Percentiles rank a stretch among this genome's conserved stretches.
These are phyloP conservation scores for Dicorynia guianensis DNA, from an alignment of 306 rosid genomes.

Conservation along the genomic window DNA sequence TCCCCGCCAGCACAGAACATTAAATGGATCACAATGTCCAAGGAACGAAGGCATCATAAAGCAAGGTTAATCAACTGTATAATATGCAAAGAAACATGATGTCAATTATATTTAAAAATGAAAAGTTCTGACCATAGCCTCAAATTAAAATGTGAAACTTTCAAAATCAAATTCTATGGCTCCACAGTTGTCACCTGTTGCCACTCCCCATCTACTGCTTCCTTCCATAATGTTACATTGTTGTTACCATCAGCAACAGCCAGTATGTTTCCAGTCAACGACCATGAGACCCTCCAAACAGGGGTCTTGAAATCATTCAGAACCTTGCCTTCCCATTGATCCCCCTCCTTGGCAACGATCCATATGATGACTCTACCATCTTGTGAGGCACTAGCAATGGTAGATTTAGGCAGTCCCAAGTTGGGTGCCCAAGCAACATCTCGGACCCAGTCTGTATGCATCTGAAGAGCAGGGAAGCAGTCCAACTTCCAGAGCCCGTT, in stretches of 20 bases:
- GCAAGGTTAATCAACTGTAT: constrained; percentile 42
- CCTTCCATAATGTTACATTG: constrained; percentile 84
- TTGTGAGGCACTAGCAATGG: constrained; percentile 83
- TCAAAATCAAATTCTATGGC: constrained; percentile 56
- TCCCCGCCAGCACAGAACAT: constrained; percentile 41
- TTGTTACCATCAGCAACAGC: constrained; percentile 91
- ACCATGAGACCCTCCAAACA: constrained; percentile 91
- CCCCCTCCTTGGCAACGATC: constrained; percentile 87
- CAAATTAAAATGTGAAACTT: constrained; percentile 39
- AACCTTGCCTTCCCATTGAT: constrained; percentile 85
- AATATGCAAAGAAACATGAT: constrained; percentile 33
- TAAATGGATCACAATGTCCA: constrained; percentile 32
- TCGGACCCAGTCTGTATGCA: constrained; percentile 88
- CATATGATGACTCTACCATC: constrained; percentile 84
- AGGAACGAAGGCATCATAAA: constrained; percentile 43
- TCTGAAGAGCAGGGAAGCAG: constrained; percentile 84
- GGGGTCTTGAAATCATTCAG: constrained; percentile 80
- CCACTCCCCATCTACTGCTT: constrained; percentile 90
- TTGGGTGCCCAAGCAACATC: constrained; percentile 95
- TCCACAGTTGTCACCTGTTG: constrained; percentile 87
- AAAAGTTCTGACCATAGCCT: constrained; percentile 44
- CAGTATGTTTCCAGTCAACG: constrained; percentile 82
- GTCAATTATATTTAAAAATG: constrained; percentile 42
- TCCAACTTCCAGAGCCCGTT: constrained; percentile 92
- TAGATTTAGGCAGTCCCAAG: constrained; percentile 88